Percentiles rank a stretch among this genome's conserved stretches.
These are phyloP conservation scores for Stemphylium vesicarium DNA, from an alignment of 2,329 filamentous ascomycete species.

Conservation along the genomic window DNA sequence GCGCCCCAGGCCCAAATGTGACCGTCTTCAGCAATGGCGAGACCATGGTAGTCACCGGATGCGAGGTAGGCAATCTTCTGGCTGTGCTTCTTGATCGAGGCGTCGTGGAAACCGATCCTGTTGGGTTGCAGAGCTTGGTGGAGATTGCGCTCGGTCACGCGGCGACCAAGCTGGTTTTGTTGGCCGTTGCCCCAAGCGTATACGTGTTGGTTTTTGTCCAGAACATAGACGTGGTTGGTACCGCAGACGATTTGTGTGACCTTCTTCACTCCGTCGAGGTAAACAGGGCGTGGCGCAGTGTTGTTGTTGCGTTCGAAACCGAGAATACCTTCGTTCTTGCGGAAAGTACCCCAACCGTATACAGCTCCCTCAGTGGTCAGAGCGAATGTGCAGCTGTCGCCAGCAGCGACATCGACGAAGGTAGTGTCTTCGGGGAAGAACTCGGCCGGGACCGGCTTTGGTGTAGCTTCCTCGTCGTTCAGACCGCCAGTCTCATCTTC, in stretches of 20 bases:
- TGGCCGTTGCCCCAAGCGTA: conserved; percentile 76
- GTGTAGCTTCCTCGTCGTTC: conserved; percentile 75
- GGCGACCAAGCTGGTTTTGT: conserved; percentile 72
- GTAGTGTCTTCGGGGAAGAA: conserved; percentile 66
- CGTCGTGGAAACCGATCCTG: conserved; percentile 61
- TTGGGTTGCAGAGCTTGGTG: conserved; percentile 62
- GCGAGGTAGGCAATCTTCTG: conserved; percentile 66
- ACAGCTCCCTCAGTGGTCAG: conserved; percentile 77
- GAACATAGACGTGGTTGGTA: conserved; percentile 73
- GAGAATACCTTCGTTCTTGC: conserved; percentile 70
- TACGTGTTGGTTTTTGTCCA: conserved; percentile 69
- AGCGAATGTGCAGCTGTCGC: conserved; percentile 77
- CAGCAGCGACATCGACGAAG: conserved; percentile 72
- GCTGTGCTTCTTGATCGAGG: conserved; percentile 43
- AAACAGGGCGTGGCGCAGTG: conserved; percentile 53
- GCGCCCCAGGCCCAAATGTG: conserved; percentile 82
- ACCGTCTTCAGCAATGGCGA: conserved; percentile 72
- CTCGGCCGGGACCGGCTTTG: conserved; percentile 62
- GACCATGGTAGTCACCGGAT: conserved; percentile 81
- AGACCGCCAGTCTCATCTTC: conserved; percentile 67
- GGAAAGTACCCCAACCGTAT: conserved; percentile 85
- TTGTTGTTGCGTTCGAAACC: conserved; percentile 62
- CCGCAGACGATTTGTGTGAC: conserved; percentile 70
- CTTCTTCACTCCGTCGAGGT: conserved; percentile 69
- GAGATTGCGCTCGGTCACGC: conserved; percentile 66